These are phyloP conservation scores for Aspergillus funiculosus DNA, from an alignment of 495 filamentous ascomycete species.

Conservation along the genomic window DNA sequence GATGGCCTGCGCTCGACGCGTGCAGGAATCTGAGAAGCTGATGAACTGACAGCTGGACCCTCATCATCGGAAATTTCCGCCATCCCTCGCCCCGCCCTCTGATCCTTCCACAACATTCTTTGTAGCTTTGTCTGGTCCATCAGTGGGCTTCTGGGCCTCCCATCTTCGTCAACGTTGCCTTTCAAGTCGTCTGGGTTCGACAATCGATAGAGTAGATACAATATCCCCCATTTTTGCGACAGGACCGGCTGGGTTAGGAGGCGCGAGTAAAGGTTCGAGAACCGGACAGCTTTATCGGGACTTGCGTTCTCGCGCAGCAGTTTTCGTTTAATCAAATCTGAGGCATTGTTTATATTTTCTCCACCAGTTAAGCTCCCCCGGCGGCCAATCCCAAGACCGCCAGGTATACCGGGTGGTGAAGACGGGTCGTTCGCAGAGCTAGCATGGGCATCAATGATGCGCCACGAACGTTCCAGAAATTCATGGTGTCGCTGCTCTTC, in stretches of 20 bases:
- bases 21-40: conserved; percentile 37
- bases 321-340: conserved; percentile 84
- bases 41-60: conserved; percentile 41
- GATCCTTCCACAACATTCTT: conserved; percentile 31
- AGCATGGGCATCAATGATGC: conserved; percentile 31
- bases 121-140: conserved; percentile 36
- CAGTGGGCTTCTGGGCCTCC: conserved; percentile 34
- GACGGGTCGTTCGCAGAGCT: conserved; percentile 25
- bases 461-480: conserved; percentile 43
- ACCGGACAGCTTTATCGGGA: conserved; percentile 79
- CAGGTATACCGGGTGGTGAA: conserved; percentile 22
- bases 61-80: conserved; percentile 39
- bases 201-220: conserved; percentile 82
- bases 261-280: conserved; percentile 81
- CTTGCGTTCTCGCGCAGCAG: conserved; percentile 66
- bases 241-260: conserved; percentile 85
- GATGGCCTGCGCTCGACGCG: conserved; percentile 28
- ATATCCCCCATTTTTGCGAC: conserved; percentile 91
- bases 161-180: conserved; percentile 23
- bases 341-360: conserved; percentile 76
- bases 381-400: conserved; percentile 21
- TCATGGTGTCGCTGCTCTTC: conserved; percentile 42
- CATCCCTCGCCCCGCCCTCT: conserved; percentile 17
- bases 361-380: conserved; percentile 32
- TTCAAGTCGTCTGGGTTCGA: conserved; percentile 49